Percentiles rank a stretch among this genome's conserved stretches.
These are phyloP conservation scores for Alternaria gansuensis DNA, from an alignment of 2,329 filamentous ascomycete species.

Conservation along the genomic window DNA sequence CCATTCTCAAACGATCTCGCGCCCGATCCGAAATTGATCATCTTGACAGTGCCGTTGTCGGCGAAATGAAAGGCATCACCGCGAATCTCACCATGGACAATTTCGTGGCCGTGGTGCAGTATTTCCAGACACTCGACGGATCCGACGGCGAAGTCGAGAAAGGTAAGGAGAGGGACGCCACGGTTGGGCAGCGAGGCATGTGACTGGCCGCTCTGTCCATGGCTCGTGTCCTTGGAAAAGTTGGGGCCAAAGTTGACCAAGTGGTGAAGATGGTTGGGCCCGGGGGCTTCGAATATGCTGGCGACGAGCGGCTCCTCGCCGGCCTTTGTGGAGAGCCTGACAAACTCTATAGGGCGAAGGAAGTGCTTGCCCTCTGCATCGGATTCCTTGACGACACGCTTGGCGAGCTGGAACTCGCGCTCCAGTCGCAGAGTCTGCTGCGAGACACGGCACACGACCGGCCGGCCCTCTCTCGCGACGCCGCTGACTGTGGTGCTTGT, in stretches of 20 bases:
- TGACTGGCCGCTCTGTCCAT: constrained; percentile 30
- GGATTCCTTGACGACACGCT: constrained; percentile 72
- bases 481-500: constrained; percentile 61
- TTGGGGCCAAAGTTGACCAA: constrained; percentile 79
- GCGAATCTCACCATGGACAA: constrained; percentile 89
- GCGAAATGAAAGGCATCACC: constrained; percentile 92
- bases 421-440: constrained; percentile 84
- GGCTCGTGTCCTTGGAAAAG: constrained; percentile 47
- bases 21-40: constrained; percentile 87
- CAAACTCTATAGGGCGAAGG: constrained; percentile 79
- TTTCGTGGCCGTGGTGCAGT: constrained; percentile 85
- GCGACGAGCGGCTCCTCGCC: constrained; percentile 79
- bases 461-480: constrained; percentile 53
- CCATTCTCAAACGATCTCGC: constrained; percentile 90
- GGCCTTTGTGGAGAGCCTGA: constrained; percentile 72
- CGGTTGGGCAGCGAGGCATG: constrained; percentile 50
- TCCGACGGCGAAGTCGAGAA: constrained; percentile 91
- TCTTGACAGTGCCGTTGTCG: constrained; percentile 75
- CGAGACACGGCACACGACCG: constrained; percentile 83
- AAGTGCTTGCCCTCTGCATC: constrained; percentile 80
- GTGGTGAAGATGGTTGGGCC: constrained; percentile 74
- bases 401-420: constrained; percentile 84
- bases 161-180: constrained; percentile 75
- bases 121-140: constrained; percentile 86
- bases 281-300: constrained; percentile 81